Percentiles rank a stretch among this genome's conserved stretches.
These are phyloP conservation scores for Sabuloglossum arenarium DNA, from an alignment of 495 filamentous ascomycete genomes.

Conservation along the genomic window DNA sequence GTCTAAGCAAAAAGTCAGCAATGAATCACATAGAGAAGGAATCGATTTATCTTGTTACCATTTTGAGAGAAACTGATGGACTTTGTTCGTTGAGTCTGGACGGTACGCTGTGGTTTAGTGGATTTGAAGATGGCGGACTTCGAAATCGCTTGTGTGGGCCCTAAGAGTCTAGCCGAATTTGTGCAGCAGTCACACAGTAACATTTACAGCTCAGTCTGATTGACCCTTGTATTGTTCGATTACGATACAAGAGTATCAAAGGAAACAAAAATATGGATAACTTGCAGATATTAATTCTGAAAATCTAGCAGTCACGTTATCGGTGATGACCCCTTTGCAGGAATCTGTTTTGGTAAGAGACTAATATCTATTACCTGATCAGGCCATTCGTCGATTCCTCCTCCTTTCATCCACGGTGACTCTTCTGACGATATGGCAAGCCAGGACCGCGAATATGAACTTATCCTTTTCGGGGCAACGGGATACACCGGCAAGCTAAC, in stretches of 20 bases:
- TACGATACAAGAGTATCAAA: too few relatives aligned
- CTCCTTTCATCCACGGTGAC: too few relatives aligned
- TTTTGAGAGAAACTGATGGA: neutral
- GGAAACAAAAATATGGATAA: too few relatives aligned
- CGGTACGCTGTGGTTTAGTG: neutral
- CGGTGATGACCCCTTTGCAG: too few relatives aligned
- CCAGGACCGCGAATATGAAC: conserved; percentile 45
- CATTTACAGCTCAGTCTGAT: neutral
- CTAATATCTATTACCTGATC: too few relatives aligned
- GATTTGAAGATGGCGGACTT: neutral
- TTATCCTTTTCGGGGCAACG: conserved; percentile 64
- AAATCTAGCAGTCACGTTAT: neutral
- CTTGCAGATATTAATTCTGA: neutral
- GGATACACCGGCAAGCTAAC: conserved; percentile 74
- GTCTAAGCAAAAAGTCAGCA: neutral
- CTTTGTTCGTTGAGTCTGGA: neutral
- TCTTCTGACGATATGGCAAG: too few relatives aligned
- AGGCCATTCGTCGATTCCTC: too few relatives aligned
- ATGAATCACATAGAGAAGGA: neutral
- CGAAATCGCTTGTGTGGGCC: conserved; percentile 1
- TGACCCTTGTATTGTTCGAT: neutral
- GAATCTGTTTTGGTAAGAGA: too few relatives aligned
- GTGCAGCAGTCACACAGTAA: neutral
- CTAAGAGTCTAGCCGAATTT: neutral
- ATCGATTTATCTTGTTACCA: neutral